Conservation (phyloP, 2,329 filamentous ascomycete genomes). For the Trichoderma sp. region DNA sequence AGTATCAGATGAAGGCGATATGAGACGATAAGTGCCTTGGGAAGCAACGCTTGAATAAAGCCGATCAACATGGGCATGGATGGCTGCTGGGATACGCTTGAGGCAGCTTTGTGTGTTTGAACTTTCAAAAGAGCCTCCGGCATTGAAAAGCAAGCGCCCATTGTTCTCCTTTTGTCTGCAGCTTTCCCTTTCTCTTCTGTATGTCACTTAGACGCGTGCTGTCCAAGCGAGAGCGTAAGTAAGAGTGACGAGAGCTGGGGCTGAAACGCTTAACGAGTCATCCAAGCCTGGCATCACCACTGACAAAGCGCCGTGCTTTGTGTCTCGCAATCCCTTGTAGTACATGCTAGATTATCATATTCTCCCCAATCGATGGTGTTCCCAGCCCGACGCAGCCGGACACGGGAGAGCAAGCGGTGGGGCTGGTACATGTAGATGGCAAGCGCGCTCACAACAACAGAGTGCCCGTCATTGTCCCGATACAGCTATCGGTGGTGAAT, state of each 20-base stretch:
- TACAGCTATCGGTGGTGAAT: neutral
- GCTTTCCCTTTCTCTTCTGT: neutral
- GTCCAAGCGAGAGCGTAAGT: neutral
- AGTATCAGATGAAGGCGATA: conserved; percentile 3
- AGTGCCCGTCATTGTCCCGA: neutral
- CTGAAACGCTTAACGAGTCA: neutral
- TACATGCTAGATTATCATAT: neutral
- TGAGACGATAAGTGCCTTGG: conserved; percentile 13
- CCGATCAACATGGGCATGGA: neutral
- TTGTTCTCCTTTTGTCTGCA: neutral
- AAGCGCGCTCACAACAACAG: neutral
- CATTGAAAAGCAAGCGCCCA: neutral
- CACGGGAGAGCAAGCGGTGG: conserved; percentile 1
- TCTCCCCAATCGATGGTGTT: neutral
- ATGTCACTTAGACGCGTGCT: neutral
- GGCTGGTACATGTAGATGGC: neutral
- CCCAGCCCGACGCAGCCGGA: conserved; percentile 9
- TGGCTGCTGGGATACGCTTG: neutral
- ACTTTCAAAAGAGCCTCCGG: neutral
- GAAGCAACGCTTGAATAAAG: conserved; percentile 1
- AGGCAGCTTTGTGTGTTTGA: neutral
- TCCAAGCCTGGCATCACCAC: neutral
- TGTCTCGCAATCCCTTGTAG: neutral
- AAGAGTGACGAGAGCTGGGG: neutral
- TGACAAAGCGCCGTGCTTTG: neutral